Base-by-base conservation (phyloP, 257 asterid genomes). In the Verbena officinalis region DNA sequence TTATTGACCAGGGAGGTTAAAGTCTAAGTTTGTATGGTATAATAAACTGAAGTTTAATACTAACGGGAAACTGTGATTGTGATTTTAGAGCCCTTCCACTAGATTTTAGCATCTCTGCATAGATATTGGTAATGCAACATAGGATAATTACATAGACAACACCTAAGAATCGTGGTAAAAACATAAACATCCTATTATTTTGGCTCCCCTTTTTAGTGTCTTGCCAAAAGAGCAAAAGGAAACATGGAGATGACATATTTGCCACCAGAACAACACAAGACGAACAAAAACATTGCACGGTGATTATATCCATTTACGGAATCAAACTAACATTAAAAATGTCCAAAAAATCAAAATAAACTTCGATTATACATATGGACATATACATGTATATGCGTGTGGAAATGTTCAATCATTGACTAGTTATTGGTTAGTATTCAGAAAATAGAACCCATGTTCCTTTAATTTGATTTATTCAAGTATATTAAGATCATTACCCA, bases 11-110 rank as follows among this genome's bases (percentile, higher is more conserved):
- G 5, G 50, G 21, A 40, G 49, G 40, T 19, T 56, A 3, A 16
- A 66, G 19, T 21, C 30, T 19, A 22, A 43, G 34, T 57, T 23
- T 39, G 48, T 44, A 9, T 17, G 57, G 62, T 46, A 14, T 57
- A 27, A 72, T 17, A 23, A 49, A 31, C 50, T 38, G 34, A 42
- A 53, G 4, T 65, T 53, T 59, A 59, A n/a, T 40, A 15, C 46
- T 52, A 72, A 23, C 16, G 8, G 46, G 22, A 62, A 62, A 30
- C 15, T 9, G 68, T 48, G 17, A 4, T 14, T 30, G 19, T 24
- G 43, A 61, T 15, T 44, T 44, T 44, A 14, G 36, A 30, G 4
- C 36, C 36, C 7, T 30, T 30, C 20, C 40, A 21, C 39, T 22
- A 6, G 44, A 9, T 13, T 21, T 23, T 24, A 15, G 24, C 8